Evolutionary conservation across 2,329 filamentous ascomycete species (phyloP).

Genomic region (Aspergillus flavus): DNA sequence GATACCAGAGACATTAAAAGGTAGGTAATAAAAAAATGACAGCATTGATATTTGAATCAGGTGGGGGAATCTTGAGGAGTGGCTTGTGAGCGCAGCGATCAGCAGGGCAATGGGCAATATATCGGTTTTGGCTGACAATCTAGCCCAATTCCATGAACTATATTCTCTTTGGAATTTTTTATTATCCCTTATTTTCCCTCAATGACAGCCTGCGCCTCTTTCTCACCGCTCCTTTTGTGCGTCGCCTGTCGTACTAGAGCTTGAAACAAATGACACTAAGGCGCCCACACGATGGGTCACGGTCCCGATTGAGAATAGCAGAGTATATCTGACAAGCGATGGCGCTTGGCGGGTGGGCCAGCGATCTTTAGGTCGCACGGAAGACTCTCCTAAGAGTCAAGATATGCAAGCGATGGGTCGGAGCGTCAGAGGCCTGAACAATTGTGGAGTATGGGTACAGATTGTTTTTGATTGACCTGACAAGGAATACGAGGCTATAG

Average conservation of each 20-base stretch:
- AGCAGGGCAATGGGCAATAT: slow-evolving; percentile 3
- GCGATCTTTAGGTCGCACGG: slow-evolving; percentile 12
- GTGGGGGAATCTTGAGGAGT: not conserved
- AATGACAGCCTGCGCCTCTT: not conserved
- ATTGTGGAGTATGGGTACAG: slow-evolving; percentile 16
- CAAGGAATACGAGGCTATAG: not conserved
- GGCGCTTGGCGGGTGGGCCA: slow-evolving; percentile 15
- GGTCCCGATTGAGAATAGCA: slow-evolving; percentile 20
- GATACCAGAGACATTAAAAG: not conserved
- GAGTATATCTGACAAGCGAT: slow-evolving; percentile 14
- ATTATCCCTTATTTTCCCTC: not conserved
- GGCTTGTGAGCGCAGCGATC: slow-evolving; percentile 3
- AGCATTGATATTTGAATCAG: not conserved
- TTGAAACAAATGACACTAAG: slow-evolving; percentile 19
- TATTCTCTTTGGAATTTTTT: not conserved
- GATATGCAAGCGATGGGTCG: slow-evolving; percentile 11
- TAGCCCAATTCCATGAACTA: not conserved
- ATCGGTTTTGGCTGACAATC: not conserved
- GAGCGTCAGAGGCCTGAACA: slow-evolving; percentile 10
- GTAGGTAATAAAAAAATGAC: not conserved
- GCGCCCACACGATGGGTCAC: slow-evolving; percentile 12
- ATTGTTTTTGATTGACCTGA: not conserved
- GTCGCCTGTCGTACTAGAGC: slow-evolving; percentile 7
- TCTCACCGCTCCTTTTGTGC: slow-evolving; percentile 5
- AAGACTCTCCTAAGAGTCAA: slow-evolving; percentile 6